These are phyloP conservation scores for Fusarium bulbicola DNA, from an alignment of 2,329 filamentous ascomycete genomes.

Conservation along the genomic window DNA sequence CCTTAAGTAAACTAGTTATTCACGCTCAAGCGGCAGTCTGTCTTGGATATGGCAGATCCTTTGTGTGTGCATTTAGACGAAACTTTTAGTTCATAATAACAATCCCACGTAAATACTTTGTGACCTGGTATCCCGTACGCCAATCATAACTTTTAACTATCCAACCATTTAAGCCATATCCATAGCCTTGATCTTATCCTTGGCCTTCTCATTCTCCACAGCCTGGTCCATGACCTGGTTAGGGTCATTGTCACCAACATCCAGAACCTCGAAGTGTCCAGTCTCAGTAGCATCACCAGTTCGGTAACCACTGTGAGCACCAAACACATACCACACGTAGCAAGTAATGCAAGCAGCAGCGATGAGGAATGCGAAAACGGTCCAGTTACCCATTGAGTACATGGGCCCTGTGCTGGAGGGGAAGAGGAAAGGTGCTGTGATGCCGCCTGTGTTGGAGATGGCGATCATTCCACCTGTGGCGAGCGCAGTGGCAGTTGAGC, in stretches of 20 bases:
- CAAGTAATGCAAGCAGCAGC: slow-evolving; percentile 38
- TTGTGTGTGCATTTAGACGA: not conserved
- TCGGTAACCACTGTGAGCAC: slow-evolving; percentile 45
- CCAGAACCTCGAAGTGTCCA: slow-evolving; percentile 28
- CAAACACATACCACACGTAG: slow-evolving; percentile 46
- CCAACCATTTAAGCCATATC: slow-evolving; percentile 17
- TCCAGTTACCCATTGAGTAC: slow-evolving; percentile 49
- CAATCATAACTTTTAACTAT: not conserved
- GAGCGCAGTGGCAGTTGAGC: slow-evolving; percentile 46
- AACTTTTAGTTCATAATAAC: not conserved
- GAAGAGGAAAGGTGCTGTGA: slow-evolving; percentile 48
- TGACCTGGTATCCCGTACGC: not conserved
- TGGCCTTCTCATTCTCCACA: slow-evolving; percentile 22
- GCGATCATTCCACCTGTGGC: slow-evolving; percentile 49
- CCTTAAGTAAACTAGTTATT: too few species aligned
- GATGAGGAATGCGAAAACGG: slow-evolving; percentile 45
- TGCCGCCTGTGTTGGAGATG: slow-evolving; percentile 48
- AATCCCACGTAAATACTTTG: not conserved
- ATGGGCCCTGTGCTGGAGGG: slow-evolving; percentile 43
- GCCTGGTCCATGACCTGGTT: slow-evolving; percentile 32
- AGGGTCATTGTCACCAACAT: slow-evolving; percentile 31
- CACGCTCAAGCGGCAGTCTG: not conserved
- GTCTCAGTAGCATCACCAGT: slow-evolving; percentile 33
- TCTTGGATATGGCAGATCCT: not conserved
- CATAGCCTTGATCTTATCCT: slow-evolving; percentile 25